phyloP scores from a whole-genome alignment of 768 basidiomycete genomes.

The Leucocoprinus leucothites region DNA sequence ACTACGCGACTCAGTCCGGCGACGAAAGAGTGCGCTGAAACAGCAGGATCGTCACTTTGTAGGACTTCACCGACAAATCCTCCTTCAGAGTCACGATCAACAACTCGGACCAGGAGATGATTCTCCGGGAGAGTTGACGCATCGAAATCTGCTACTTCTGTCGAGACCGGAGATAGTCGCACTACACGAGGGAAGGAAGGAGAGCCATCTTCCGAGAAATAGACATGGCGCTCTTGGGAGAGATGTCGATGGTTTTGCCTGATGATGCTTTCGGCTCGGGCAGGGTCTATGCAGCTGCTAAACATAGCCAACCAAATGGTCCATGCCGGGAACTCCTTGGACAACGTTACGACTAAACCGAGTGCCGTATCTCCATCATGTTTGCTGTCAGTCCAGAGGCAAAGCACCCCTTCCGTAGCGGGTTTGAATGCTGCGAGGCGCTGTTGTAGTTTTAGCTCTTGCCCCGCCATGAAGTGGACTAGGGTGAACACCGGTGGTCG shows the following conservation, averaged over 20 bases:
- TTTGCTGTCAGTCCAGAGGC: conserved; percentile 15
- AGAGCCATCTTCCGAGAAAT: not conserved
- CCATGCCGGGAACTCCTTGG: conserved; percentile 28
- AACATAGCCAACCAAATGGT: conserved; percentile 26
- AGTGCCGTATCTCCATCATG: conserved; percentile 28
- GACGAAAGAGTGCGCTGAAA: not conserved
- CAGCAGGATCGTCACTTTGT: not conserved
- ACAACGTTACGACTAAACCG: conserved; percentile 28
- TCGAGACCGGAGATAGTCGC: not conserved
- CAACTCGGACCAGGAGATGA: not conserved
- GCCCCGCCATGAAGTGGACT: conserved; percentile 15
- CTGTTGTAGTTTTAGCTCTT: conserved; percentile 19
- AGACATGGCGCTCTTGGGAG: conserved; percentile 4
- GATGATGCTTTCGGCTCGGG: conserved; percentile 12
- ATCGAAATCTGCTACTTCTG: not conserved
- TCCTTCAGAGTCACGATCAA: not conserved
- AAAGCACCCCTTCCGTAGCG: not conserved
- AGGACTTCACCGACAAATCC: not conserved
- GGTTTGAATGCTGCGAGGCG: not conserved
- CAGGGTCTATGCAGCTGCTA: conserved; percentile 17
- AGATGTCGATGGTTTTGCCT: conserved; percentile 10
- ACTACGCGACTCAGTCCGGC: not conserved
- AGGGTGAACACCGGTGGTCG: not conserved
- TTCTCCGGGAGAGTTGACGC: not conserved
- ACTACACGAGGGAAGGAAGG: conserved; percentile 3